A percentile compares a stretch with the other conserved stretches of the same genome.
Evolutionary conservation across 768 basidiomycete species (phyloP).

Genomic region (Floccularia luteovirens): DNA sequence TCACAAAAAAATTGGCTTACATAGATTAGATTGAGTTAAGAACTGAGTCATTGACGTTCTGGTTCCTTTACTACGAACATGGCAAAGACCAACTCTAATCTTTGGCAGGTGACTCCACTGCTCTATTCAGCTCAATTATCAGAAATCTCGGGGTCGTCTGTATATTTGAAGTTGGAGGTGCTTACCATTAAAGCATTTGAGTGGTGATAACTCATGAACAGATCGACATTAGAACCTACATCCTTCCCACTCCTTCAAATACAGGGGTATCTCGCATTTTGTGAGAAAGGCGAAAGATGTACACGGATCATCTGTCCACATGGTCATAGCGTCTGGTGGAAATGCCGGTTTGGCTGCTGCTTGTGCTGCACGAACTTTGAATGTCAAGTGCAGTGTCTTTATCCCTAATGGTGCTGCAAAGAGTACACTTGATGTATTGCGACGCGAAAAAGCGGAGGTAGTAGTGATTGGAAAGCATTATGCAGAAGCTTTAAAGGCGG

Average conservation of each 20-base stretch:
- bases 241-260: slow-evolving; percentile 72
- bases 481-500: slow-evolving; percentile 45
- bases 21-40: slow-evolving; percentile 1
- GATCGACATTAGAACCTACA: slow-evolving; percentile 59
- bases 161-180: slow-evolving; percentile 72
- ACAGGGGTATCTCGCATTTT: slow-evolving; percentile 61
- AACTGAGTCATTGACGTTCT: not conserved
- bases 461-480: slow-evolving; percentile 53
- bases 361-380: slow-evolving; percentile 46
- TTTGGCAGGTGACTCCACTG: slow-evolving; percentile 63
- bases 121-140: slow-evolving; percentile 56
- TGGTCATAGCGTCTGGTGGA: slow-evolving; percentile 70
- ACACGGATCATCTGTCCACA: slow-evolving; percentile 48
- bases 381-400: slow-evolving; percentile 58
- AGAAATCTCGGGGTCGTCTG: slow-evolving; percentile 36
- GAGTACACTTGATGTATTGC: slow-evolving; percentile 42
- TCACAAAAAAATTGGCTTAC: too few relatives aligned
- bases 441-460: slow-evolving; percentile 47
- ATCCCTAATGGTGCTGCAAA: slow-evolving; percentile 47
- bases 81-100: slow-evolving; percentile 3
- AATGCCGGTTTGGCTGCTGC: slow-evolving; percentile 76
- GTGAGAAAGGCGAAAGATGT: slow-evolving; percentile 39
- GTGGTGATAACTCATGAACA: not conserved
- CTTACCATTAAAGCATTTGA: slow-evolving; percentile 5
- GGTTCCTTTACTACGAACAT: not conserved